phyloP scores from a whole-genome alignment of 1,139 yeast genomes.

The Blastobotrys elegans region DNA sequence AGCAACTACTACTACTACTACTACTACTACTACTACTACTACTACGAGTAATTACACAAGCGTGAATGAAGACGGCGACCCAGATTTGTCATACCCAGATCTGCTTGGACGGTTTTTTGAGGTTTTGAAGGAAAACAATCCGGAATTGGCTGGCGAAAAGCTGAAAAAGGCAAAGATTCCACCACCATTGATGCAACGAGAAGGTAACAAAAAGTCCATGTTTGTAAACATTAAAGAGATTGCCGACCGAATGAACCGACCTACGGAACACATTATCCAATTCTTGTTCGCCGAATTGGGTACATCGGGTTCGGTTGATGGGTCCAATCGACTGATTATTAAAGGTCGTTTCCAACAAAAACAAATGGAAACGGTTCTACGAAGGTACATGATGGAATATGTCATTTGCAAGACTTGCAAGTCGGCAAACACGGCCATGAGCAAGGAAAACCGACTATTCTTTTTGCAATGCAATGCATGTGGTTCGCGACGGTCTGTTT shows the following conservation, averaged over 20 bases:
- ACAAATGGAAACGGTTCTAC: constrained; percentile 92
- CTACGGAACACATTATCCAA: constrained; percentile 95
- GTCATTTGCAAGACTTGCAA: constrained; percentile 99
- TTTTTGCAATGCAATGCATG: constrained; percentile 97
- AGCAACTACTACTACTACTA: constrained; percentile 20
- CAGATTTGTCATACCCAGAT: constrained; percentile 71
- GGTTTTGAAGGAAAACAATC: constrained; percentile 86
- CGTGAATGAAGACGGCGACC: constrained; percentile 36
- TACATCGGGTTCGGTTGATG: constrained; percentile 98
- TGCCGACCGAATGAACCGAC: constrained; percentile 89
- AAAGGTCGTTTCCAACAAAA: constrained; percentile 98
- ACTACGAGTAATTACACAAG: constrained; percentile 18
- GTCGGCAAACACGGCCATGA: constrained; percentile 92
- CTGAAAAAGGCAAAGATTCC: constrained; percentile 92
- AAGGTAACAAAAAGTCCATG: constrained; percentile 93
- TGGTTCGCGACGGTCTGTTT: constrained; percentile 95
- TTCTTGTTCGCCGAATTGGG: constrained; percentile 97
- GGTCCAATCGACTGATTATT: constrained; percentile 91
- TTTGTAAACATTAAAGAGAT: constrained; percentile 96
- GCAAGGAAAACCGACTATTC: constrained; percentile 96
- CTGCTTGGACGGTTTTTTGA: constrained; percentile 79
- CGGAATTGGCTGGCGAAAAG: constrained; percentile 96
- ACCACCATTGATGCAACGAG: constrained; percentile 95
- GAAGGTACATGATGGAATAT: constrained; percentile 94
- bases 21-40: constrained; percentile 20